These are phyloP conservation scores for Knufia petricola DNA, from an alignment of 2,329 filamentous ascomycete genomes.

Conservation along the genomic window DNA sequence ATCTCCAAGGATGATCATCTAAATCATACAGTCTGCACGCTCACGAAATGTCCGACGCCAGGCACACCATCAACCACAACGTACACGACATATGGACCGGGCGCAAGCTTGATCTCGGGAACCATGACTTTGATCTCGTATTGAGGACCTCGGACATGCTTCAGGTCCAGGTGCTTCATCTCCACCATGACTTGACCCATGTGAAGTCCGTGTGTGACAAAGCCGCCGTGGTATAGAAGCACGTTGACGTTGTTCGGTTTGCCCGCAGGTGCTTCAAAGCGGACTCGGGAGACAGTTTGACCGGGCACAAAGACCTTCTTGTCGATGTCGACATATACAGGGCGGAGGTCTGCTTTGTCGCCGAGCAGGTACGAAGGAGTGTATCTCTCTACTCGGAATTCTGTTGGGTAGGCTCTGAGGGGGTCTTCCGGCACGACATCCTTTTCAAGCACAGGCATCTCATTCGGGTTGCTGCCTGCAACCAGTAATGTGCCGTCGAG, in stretches of 20 bases:
- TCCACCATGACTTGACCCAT: conserved; percentile 52
- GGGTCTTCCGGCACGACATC: conserved; percentile 36
- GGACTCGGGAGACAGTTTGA: conserved; percentile 38
- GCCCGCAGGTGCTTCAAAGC: conserved; percentile 32
- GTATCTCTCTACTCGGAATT: conserved; percentile 54
- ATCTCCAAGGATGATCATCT: no score
- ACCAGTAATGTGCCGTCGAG: conserved; percentile 52
- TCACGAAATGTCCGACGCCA: conserved; percentile 43
- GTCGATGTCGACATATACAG: conserved; percentile 40
- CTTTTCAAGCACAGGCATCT: conserved; percentile 43
- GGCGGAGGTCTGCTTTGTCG: conserved; percentile 39
- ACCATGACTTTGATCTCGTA: conserved; percentile 42
- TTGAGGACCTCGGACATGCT: not conserved
- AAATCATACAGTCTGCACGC: conserved; percentile 6
- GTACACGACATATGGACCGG: conserved; percentile 53
- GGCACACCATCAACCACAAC: conserved; percentile 48
- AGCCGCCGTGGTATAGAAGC: conserved; percentile 49
- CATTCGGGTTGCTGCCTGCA: conserved; percentile 51
- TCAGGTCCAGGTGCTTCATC: conserved; percentile 38
- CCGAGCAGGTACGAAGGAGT: conserved; percentile 51
- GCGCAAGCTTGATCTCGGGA: conserved; percentile 47
- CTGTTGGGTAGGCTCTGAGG: conserved; percentile 40
- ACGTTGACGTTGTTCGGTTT: conserved; percentile 39
- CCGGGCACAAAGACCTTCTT: conserved; percentile 36
- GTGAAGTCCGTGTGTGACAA: conserved; percentile 51